phyloP scores from a whole-genome alignment of 495 filamentous ascomycete species.

The Echria macrotheca region DNA sequence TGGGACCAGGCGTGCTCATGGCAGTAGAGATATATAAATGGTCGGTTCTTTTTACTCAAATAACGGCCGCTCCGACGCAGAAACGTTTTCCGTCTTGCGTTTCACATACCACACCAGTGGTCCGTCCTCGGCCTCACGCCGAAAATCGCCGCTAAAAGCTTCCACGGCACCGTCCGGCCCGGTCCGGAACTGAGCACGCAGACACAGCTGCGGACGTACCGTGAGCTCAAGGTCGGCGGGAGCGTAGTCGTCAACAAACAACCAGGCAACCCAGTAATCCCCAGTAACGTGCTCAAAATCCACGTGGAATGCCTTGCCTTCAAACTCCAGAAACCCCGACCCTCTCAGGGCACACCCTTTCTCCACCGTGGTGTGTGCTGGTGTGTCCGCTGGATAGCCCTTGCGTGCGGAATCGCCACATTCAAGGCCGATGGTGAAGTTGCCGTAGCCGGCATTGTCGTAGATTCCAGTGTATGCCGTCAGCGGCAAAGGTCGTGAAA shows the following conservation, averaged over 20 bases:
- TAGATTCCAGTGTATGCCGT: constrained; percentile 1
- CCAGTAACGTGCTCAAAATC: constrained; percentile 28
- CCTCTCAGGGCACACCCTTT: background rate
- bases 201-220: background rate
- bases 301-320: constrained; percentile 16
- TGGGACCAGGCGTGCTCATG: too few relatives aligned
- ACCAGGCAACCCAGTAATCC: constrained; percentile 22
- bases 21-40: too few relatives aligned
- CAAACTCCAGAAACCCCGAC: constrained; percentile 10
- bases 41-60: too few relatives aligned
- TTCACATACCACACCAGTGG: constrained; percentile 1
- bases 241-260: constrained; percentile 1
- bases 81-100: too few relatives aligned
- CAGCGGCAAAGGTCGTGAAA: constrained; percentile 1
- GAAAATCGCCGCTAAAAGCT: background rate
- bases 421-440: background rate
- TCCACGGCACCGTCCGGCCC: background rate
- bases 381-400: background rate
- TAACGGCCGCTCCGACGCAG: too few relatives aligned
- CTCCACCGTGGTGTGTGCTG: constrained; percentile 1
- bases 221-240: background rate
- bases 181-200: background rate
- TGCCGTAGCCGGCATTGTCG: constrained; percentile 1
- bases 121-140: background rate
- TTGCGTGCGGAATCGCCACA: background rate